Percentiles rank a stretch among this genome's conserved stretches.
Conservation (phyloP, 2,329 filamentous ascomycete genomes). For the Cyphellophora attinorum region DNA sequence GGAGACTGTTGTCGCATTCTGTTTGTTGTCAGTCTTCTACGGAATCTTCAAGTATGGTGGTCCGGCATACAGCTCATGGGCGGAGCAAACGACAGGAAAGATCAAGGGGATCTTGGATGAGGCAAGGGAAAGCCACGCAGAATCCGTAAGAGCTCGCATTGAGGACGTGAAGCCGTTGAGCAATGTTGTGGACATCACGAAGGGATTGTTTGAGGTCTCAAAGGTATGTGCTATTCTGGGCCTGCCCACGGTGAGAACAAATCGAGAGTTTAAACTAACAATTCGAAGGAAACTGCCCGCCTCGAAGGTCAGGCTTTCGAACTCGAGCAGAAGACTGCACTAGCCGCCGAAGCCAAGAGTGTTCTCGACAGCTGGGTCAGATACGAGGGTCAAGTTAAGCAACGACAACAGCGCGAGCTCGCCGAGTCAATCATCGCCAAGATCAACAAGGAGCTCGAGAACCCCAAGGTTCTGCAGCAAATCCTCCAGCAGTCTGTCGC, state of each 20-base stretch:
- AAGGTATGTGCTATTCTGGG: constrained; percentile 55
- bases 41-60: constrained; percentile 89
- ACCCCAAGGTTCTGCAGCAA: constrained; percentile 92
- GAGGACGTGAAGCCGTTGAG: constrained; percentile 89
- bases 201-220: constrained; percentile 92
- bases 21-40: constrained; percentile 84
- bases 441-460: constrained; percentile 98
- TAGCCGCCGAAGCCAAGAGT: constrained; percentile 84
- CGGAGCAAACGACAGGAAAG: constrained; percentile 77
- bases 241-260: constrained; percentile 3
- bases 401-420: constrained; percentile 94
- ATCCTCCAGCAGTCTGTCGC: constrained; percentile 93
- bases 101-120: constrained; percentile 92
- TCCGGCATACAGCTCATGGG: constrained; percentile 87
- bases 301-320: constrained; percentile 94
- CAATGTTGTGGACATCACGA: constrained; percentile 91
- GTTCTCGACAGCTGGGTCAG: constrained; percentile 98
- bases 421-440: constrained; percentile 89
- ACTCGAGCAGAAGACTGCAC: constrained; percentile 89
- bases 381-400: constrained; percentile 98
- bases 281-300: constrained; percentile 79
- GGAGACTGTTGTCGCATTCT: constrained; percentile 90
- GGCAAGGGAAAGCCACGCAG: constrained; percentile 87
- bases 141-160: constrained; percentile 90
- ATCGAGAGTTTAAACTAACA: constrained; percentile 1